Conservation (phyloP, 148 eudicot genomes). For the Bassia scoparia region DNA sequence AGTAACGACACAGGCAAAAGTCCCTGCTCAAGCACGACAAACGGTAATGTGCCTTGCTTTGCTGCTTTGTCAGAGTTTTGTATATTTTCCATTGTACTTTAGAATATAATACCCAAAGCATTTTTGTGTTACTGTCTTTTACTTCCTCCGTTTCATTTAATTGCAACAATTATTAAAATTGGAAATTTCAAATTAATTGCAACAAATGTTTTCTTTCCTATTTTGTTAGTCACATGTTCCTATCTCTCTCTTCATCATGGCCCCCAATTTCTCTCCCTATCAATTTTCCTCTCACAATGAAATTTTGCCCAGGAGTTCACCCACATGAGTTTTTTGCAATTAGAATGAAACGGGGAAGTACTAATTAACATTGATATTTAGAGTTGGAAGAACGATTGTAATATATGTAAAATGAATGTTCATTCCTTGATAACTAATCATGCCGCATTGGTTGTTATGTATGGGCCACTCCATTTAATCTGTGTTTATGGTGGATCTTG, state of each 20-base stretch:
- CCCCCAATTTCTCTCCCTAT: too few relatives aligned
- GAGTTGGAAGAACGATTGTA: neutral
- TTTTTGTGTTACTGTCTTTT: neutral
- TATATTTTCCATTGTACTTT: neutral
- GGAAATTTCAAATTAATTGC: too few relatives aligned
- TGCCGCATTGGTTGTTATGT: neutral
- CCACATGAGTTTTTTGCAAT: too few relatives aligned
- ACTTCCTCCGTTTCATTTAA: too few relatives aligned
- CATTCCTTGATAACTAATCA: neutral
- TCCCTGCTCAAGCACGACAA: conserved; percentile 58
- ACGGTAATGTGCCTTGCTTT: conserved; percentile 35
- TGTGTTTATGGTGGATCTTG: neutral
- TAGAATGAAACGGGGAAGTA: too few relatives aligned
- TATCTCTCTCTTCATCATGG: too few relatives aligned
- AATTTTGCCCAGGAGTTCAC: too few relatives aligned
- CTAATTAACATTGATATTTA: neutral
- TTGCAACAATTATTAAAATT: too few relatives aligned
- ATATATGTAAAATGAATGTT: neutral
- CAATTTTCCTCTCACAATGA: too few relatives aligned
- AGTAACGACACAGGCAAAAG: conserved; percentile 50
- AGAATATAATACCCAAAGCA: neutral
- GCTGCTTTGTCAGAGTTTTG: neutral
- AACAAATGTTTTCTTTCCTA: too few relatives aligned
- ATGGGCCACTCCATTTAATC: neutral
- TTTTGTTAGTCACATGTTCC: too few relatives aligned